phyloP scores from a whole-genome alignment of 306 rosid species.

The Glycyrrhiza uralensis region DNA sequence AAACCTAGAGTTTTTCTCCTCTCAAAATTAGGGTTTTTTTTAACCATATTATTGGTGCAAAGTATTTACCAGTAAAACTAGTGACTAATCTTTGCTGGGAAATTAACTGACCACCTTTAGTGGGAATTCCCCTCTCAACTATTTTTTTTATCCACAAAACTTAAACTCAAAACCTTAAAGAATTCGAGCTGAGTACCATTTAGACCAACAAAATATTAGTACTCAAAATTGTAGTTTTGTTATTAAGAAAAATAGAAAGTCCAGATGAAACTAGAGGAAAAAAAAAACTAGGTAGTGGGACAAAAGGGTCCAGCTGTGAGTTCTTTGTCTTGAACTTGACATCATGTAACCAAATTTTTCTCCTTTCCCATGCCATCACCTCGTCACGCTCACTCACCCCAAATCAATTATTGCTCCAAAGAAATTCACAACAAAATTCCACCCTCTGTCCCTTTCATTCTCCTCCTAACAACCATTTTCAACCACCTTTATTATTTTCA shows the following conservation, averaged over 20 bases:
- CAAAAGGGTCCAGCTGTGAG: constrained; percentile 27
- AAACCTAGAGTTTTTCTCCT: too few species aligned
- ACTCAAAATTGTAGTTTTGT: too few species aligned
- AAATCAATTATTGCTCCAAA: constrained; percentile 30
- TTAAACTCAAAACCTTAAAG: too few species aligned
- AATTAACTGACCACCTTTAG: too few species aligned
- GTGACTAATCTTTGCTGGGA: too few species aligned
- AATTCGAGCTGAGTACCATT: too few species aligned
- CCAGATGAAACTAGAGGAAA: neutral
- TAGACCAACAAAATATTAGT: too few species aligned
- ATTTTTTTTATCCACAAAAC: too few species aligned
- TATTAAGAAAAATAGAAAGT: neutral
- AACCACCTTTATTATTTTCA: constrained; percentile 20
- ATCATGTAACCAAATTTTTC: neutral
- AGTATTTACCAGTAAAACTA: too few species aligned
- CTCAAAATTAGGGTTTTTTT: too few species aligned
- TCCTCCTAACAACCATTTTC: constrained; percentile 29
- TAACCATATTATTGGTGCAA: too few species aligned
- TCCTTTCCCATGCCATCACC: neutral
- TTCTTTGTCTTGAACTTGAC: constrained; percentile 6
- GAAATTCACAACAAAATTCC: constrained; percentile 21
- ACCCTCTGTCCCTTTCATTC: constrained; percentile 22
- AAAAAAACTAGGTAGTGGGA: neutral
- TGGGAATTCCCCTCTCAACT: too few species aligned
- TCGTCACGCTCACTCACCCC: neutral